Evolutionary conservation across 306 rosid genomes (phyloP), one percentile per base, ranked within the genome.

Genomic region (Gastrolobium villosum): DNA sequence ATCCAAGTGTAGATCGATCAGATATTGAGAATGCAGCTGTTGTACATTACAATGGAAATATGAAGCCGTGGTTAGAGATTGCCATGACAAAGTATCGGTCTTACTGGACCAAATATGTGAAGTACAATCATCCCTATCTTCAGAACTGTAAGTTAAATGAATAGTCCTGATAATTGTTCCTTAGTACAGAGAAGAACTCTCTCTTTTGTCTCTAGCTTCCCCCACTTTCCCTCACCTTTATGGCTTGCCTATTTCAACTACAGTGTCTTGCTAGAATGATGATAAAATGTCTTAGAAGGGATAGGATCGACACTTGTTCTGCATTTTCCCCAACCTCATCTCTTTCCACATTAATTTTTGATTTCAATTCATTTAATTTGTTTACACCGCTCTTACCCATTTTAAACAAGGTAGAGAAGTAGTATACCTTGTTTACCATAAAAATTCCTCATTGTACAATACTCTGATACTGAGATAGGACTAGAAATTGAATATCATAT

Each of bases 51-150:
- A 93, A 93, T 44, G 99, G 99, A 57, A 95, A 95, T 76, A 90
- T 93, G 97, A 96, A 96, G 73, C 99, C 99, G 2, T 96, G 99
- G 99, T 64, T 96, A 81, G 97, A 88, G 80, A 86, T 93, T 84
- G 92, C 94, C 48, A 91, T 96, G 94, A 85, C 94, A 7, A 96
- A 90, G 88, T 96, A 93, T 60, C 87, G 92, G 64, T 66, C 85
- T 11, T 90, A 91, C 85, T 96, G 99, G 99, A 85, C 86, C 65
- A 96, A 91, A 84, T 93, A 91, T 82, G 91, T 93, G 30, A 86
- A 87, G 77, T 91, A 81, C 75, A 83, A 84, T 71, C 93, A 93
- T 83, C 97, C 97, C 65, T 93, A 91, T 82, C 84, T 93, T 70
- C 84, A 77, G 39, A 86, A 81, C 77, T 96, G 99, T 84, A 86